Percentiles rank a stretch among this genome's conserved stretches.
Evolutionary conservation across 2,329 filamentous ascomycete genomes (phyloP).

Genomic region (Pseudopithomyces maydicus): DNA sequence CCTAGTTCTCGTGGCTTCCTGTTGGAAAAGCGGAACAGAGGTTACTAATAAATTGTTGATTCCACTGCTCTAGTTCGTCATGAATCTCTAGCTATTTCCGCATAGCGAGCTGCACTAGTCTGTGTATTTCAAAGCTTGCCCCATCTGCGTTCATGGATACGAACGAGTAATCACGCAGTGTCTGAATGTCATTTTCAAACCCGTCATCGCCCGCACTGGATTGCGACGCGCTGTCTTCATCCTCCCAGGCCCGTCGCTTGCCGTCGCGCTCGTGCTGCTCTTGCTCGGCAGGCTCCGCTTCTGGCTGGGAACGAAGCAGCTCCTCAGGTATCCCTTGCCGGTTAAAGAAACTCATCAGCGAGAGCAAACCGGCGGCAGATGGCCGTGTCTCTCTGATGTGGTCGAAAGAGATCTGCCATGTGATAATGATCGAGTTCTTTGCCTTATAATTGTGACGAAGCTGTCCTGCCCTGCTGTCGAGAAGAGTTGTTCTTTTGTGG

Average conservation of each 20-base stretch:
- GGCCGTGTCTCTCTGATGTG: neutral
- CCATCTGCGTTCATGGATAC: conserved; percentile 6
- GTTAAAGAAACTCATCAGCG: conserved; percentile 37
- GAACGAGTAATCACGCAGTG: conserved; percentile 20
- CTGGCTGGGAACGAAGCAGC: too few relatives aligned
- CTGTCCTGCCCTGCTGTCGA: neutral
- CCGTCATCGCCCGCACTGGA: too few relatives aligned
- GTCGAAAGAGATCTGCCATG: conserved; percentile 4
- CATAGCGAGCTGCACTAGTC: conserved; percentile 17
- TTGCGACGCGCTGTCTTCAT: too few relatives aligned
- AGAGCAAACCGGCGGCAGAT: conserved; percentile 9
- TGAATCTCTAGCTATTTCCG: conserved; percentile 12
- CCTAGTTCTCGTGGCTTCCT: conserved; percentile 15
- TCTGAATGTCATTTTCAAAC: too few relatives aligned
- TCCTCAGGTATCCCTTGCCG: conserved; percentile 51
- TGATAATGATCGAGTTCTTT: too few relatives aligned
- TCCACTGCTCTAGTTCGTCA: conserved; percentile 7
- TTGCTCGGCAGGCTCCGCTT: too few relatives aligned
- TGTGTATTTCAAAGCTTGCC: conserved; percentile 11
- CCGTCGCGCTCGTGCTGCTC: too few relatives aligned
- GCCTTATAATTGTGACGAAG: conserved; percentile 5
- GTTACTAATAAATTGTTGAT: conserved; percentile 11
- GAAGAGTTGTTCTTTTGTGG: conserved; percentile 3
- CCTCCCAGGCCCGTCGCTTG: too few relatives aligned
- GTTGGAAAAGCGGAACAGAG: conserved; percentile 12